Base-by-base conservation (phyloP, 2,329 filamentous ascomycete genomes). In the Calonectria ilicicola region DNA sequence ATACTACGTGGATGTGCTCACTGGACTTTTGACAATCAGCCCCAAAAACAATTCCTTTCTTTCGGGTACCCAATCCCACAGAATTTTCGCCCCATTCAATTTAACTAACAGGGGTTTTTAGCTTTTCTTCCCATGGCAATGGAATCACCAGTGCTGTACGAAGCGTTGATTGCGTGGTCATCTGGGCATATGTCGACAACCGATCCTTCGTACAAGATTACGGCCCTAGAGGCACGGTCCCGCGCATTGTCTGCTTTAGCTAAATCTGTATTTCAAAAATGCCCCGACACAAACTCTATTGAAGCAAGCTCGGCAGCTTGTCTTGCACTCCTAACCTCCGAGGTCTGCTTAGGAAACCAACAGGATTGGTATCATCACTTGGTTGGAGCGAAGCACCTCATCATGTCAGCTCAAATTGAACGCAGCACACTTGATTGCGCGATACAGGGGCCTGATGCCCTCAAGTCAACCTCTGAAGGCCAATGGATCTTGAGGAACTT, bases 51-150 rank as follows among this genome's bases (percentile, higher is more conserved):
- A 70, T 53, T 67, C 63, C 9, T 71, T 71, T 27, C 69, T 71
- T 27, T 60, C 63, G 2, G 69, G 69, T 62, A 67, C 14, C 19
- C 2, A 6, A 17, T n/a, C 46, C 14, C 19, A 1, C 21, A 49
- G 17, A 2, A 17, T 15, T 8, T n/a, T 1, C 2, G 1, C 21
- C 19, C 9, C 21, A 2, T 53, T n/a, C 23, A 4, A 44, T 8
- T 17, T 14, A 21, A 38, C 32, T 53, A n/a, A 49, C 21, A 35
- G 8, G 12, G 12, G 10, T 9, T 4, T 5, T 1, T 21, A 71
- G 69, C 40, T 5, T 66, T 71, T 27, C 44, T 71, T 5, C 69
- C 69, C 5, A 71, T 71, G 63, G 69, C 63, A 5, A 71, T 71
- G 51, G 69, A 71, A 44, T 71, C 69, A 4, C 26, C 44, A 26